A percentile compares a stretch with the other conserved stretches of the same genome.
These are phyloP conservation scores for Stevia rebaudiana DNA, from an alignment of 140 eudicot species.

Conservation along the genomic window DNA sequence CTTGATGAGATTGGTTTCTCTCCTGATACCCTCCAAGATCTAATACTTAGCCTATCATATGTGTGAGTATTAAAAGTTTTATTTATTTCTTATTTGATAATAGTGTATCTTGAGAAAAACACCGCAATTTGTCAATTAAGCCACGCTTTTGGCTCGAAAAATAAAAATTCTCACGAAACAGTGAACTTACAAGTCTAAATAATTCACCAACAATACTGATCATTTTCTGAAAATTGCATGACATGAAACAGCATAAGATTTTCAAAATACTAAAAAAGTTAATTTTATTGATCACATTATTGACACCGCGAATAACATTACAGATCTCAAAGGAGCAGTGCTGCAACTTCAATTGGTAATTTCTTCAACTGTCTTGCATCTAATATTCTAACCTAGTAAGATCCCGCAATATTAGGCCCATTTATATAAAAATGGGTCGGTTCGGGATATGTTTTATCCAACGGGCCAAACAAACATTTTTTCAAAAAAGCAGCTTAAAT, in stretches of 20 bases:
- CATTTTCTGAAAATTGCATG: constrained; percentile 11
- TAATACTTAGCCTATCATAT: constrained; percentile 77
- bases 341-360: constrained; percentile 81
- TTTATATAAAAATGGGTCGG: not conserved
- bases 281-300: not conserved
- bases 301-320: constrained; percentile 9
- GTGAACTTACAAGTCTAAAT: not conserved
- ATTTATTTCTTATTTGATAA: not conserved
- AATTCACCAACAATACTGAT: not conserved
- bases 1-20: constrained; percentile 92
- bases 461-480: not conserved
- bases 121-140: not conserved
- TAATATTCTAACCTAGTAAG: not conserved
- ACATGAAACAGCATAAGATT: not conserved
- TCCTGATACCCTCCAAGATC: constrained; percentile 74
- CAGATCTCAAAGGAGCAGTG: constrained; percentile 86
- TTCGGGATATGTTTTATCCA: constrained; percentile 1
- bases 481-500: not conserved
- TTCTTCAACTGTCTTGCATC: constrained; percentile 6
- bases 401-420: not conserved
- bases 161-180: not conserved
- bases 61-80: constrained; percentile 49
- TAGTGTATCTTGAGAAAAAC: not conserved
- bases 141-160: not conserved
- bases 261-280: not conserved